Evolutionary conservation across 2,329 filamentous ascomycete species (phyloP).

Genomic region (Rutstroemia sp.): DNA sequence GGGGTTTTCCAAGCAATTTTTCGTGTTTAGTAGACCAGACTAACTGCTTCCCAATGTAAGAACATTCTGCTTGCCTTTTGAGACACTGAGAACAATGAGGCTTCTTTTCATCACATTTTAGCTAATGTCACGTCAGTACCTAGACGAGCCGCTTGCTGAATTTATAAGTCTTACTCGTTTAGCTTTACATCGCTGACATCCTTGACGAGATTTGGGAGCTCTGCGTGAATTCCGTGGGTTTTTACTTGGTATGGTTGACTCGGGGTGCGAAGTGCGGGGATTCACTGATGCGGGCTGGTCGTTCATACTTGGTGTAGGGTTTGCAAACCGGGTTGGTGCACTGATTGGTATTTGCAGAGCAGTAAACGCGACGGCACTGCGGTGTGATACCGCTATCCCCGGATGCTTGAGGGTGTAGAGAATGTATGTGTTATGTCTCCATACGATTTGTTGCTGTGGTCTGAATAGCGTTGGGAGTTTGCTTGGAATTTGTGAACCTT

Average conservation of each 20-base stretch:
- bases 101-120: slow-evolving; percentile 28
- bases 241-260: background rate
- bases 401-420: too few species aligned
- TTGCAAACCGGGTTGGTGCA: too few species aligned
- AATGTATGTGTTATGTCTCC: too few species aligned
- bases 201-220: slow-evolving; percentile 24
- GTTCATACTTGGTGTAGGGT: background rate
- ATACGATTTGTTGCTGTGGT: too few species aligned
- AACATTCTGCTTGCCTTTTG: slow-evolving; percentile 21
- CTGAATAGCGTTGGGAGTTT: too few species aligned
- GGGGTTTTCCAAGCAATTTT: slow-evolving; percentile 15
- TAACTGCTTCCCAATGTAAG: slow-evolving; percentile 21
- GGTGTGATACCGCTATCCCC: too few species aligned
- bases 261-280: background rate
- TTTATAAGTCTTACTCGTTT: slow-evolving; percentile 19
- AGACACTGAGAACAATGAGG: slow-evolving; percentile 24
- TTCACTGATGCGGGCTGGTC: background rate
- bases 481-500: too few species aligned
- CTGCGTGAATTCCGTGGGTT: slow-evolving; percentile 18
- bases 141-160: background rate
- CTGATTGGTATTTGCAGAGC: too few species aligned
- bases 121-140: slow-evolving; percentile 13
- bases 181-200: slow-evolving; percentile 25
- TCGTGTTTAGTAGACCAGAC: slow-evolving; percentile 29
- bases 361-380: too few species aligned